Percentiles rank a stretch among this genome's conserved stretches.
Evolutionary conservation across 1,284 basidiomycete species (phyloP).

Genomic region (Ustilago bromivora): DNA sequence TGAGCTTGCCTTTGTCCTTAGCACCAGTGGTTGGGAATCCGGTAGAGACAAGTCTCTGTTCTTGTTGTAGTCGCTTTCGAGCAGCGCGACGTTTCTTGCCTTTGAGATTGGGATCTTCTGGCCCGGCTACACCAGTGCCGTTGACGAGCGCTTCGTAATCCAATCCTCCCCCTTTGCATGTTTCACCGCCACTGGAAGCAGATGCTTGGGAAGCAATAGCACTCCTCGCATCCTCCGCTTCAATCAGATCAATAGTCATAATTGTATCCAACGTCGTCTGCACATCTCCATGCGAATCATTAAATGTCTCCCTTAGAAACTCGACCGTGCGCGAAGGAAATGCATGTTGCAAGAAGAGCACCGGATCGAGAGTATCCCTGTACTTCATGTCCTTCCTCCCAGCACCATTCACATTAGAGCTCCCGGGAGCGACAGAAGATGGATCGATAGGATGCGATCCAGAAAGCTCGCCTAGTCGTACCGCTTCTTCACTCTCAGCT

Average conservation of each 20-base stretch:
- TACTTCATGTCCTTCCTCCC: background rate
- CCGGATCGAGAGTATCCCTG: slow-evolving; percentile 31
- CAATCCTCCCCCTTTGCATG: slow-evolving; percentile 27
- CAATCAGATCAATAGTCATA: slow-evolving; percentile 58
- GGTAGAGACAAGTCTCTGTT: slow-evolving; percentile 20
- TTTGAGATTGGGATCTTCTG: slow-evolving; percentile 9
- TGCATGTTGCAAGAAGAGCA: slow-evolving; percentile 53
- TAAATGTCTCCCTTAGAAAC: slow-evolving; percentile 52
- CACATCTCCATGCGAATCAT: slow-evolving; percentile 48
- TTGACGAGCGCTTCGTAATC: slow-evolving; percentile 52
- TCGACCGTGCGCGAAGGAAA: slow-evolving; percentile 49
- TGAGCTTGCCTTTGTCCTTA: slow-evolving; percentile 20
- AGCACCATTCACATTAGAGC: slow-evolving; percentile 4
- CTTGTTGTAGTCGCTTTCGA: slow-evolving; percentile 35
- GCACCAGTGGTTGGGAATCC: background rate
- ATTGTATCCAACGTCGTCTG: slow-evolving; percentile 57
- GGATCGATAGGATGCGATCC: slow-evolving; percentile 25
- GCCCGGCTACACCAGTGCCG: slow-evolving; percentile 22
- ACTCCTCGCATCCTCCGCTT: slow-evolving; percentile 42
- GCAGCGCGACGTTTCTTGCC: slow-evolving; percentile 53
- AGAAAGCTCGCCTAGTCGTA: slow-evolving; percentile 16
- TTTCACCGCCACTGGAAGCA: background rate
- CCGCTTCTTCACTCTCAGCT: slow-evolving; percentile 9
- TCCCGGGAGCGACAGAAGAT: slow-evolving; percentile 8
- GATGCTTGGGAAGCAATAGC: slow-evolving; percentile 18